Evolutionary conservation across 2,329 filamentous ascomycete species (phyloP).

Genomic region (Pseudogymnoascus sp.): DNA sequence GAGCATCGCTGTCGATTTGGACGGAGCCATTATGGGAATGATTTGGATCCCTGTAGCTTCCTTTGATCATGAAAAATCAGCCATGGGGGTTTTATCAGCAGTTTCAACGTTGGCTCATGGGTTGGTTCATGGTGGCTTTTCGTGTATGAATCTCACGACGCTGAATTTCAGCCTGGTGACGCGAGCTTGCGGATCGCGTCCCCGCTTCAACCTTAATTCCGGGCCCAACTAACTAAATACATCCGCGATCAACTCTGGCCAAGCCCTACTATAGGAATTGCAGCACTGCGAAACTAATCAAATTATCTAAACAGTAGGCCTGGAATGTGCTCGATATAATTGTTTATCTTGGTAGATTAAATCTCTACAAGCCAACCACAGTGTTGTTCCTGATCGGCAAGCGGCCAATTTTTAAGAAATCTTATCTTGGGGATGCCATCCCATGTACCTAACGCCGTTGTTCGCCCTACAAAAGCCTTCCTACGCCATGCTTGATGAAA

Average conservation of each 20-base stretch:
- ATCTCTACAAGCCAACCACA: background rate
- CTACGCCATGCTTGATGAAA: slow-evolving; percentile 10
- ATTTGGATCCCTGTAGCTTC: background rate
- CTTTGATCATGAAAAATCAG: background rate
- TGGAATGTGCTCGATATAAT: background rate
- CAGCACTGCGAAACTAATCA: background rate
- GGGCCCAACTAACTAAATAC: slow-evolving; percentile 4
- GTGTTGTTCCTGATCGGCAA: background rate
- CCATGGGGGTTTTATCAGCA: background rate
- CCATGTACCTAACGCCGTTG: background rate
- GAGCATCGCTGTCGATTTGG: slow-evolving; percentile 34
- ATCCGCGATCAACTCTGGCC: background rate
- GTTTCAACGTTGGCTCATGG: background rate
- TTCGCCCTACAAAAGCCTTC: slow-evolving; percentile 7
- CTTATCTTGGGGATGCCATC: background rate
- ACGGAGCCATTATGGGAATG: slow-evolving; percentile 21
- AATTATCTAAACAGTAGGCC: background rate
- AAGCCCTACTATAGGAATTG: background rate
- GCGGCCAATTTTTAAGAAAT: background rate
- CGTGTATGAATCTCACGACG: background rate
- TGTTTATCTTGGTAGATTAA: background rate
- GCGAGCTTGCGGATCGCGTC: slow-evolving; percentile 5
- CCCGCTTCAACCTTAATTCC: slow-evolving; percentile 6
- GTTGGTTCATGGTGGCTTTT: slow-evolving; percentile 8
- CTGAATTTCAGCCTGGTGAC: slow-evolving; percentile 1